Conservation (phyloP, 176 grass and related monocot species). For the Bonia amplexicaulis region DNA sequence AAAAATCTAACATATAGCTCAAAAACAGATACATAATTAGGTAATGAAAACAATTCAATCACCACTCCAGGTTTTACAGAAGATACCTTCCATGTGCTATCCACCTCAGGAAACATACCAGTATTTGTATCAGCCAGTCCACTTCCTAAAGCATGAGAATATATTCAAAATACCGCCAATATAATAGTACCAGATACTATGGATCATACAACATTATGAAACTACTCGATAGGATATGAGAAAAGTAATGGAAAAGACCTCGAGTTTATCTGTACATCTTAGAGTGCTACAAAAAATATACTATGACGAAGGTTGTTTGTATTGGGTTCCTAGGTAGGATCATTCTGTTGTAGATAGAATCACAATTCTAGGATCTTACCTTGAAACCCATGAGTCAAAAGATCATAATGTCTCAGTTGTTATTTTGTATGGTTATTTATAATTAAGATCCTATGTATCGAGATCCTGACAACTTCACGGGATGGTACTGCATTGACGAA, state of each 20-base stretch:
- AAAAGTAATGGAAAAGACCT: neutral
- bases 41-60: neutral
- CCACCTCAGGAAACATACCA: conserved; percentile 83
- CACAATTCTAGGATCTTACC: neutral
- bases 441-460: neutral
- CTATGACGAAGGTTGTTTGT: neutral
- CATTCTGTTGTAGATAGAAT: neutral
- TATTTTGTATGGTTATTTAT: neutral
- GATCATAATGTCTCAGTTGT: neutral
- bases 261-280: neutral
- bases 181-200: neutral
- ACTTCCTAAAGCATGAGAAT: conserved; percentile 46
- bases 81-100: conserved; percentile 90
- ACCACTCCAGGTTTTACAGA: neutral
- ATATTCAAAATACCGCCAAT: conserved; percentile 1
- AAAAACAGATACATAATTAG: neutral
- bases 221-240: neutral
- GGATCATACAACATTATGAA: neutral
- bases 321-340: neutral
- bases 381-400: neutral
- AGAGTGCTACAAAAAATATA: conserved; percentile 3
- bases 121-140: conserved; percentile 45
- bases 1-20: neutral
- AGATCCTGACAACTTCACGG: neutral
- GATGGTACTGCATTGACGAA: neutral